Evolutionary conservation across 768 basidiomycete genomes (phyloP), one percentile per base, ranked within the genome.

Genomic region (Tulasnella sp.): DNA sequence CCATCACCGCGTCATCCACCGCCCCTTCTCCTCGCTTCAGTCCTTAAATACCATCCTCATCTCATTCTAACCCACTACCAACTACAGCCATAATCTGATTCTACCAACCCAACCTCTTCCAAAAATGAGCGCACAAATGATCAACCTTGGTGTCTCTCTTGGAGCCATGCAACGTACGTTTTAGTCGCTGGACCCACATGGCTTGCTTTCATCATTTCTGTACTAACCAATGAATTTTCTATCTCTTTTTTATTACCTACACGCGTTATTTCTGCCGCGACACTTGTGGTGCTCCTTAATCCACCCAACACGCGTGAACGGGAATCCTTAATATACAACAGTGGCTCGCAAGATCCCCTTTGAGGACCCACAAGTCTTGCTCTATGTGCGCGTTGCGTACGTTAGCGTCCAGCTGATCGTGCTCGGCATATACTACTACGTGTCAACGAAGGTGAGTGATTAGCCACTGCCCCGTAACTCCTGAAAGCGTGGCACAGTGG

Each of bases 271-370:
- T 15, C 5, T 15, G 5, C 15, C 34, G 7, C 15, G 34, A 15
- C 5, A 7, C 15, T 15, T 38, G 15, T 38, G 34, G 7, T 38
- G 34, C 34, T 5, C 7, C 34, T 38, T 15, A 38, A 38, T n/a
- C 34, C 34, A 38, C 34, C 34, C 15, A 15, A 38, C 34, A 38
- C 34, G 34, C 34, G 34, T 15, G 34, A 38, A 38, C 15, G 34
- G 15, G 15, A 38, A 38, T 15, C 7, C 34, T 38, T 38, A 7
- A 15, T 15, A 38, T 15, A 59, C 30, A 44, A 52, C 63, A 93
- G 90, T 97, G 70, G 92, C 92, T 65, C 82, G 88, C 64, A 87
- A 82, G 72, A 83, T 98, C 63, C 85, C 90, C 27, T 91, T 96
- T 64, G 89, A 94, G 44, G 83, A 97, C 73, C 89, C 91, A 5